Percentiles rank a stretch among this genome's conserved stretches.
These are phyloP conservation scores for Venturia carpophila DNA, from an alignment of 2,329 filamentous ascomycete genomes.

Conservation along the genomic window DNA sequence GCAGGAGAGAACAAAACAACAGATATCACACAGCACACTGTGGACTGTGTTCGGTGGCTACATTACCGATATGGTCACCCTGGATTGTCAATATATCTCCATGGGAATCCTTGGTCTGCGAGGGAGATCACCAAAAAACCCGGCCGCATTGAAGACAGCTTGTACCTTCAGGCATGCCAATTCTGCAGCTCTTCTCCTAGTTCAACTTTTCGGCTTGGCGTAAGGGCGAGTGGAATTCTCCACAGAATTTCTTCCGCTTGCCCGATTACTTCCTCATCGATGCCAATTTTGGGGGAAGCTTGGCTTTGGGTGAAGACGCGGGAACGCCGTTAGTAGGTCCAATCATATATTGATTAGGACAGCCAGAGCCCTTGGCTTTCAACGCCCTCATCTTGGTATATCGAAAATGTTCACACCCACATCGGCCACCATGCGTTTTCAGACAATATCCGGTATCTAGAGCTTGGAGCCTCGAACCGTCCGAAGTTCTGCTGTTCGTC, in stretches of 20 bases:
- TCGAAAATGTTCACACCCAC: neutral
- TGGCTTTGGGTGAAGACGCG: neutral
- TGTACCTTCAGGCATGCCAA: too few species aligned
- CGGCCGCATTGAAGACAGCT: too few species aligned
- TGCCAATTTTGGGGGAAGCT: neutral
- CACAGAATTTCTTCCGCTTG: neutral
- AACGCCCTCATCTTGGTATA: neutral
- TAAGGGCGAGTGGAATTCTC: too few species aligned
- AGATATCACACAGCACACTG: too few species aligned
- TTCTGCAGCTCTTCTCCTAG: too few species aligned
- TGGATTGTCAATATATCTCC: too few species aligned
- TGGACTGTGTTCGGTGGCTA: too few species aligned
- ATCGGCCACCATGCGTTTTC: neutral
- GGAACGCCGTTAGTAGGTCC: neutral
- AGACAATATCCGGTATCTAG: neutral
- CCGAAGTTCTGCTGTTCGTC: neutral
- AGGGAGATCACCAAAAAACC: too few species aligned
- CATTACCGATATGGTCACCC: too few species aligned
- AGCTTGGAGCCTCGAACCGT: neutral
- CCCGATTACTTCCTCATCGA: neutral
- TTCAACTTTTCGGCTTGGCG: too few species aligned
- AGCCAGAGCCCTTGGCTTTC: neutral
- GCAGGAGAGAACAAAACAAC: too few species aligned
- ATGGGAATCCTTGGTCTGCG: too few species aligned
- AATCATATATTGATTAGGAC: neutral